Conservation (phyloP, 2,329 filamentous ascomycete genomes). For the Xylariaceae sp. region DNA sequence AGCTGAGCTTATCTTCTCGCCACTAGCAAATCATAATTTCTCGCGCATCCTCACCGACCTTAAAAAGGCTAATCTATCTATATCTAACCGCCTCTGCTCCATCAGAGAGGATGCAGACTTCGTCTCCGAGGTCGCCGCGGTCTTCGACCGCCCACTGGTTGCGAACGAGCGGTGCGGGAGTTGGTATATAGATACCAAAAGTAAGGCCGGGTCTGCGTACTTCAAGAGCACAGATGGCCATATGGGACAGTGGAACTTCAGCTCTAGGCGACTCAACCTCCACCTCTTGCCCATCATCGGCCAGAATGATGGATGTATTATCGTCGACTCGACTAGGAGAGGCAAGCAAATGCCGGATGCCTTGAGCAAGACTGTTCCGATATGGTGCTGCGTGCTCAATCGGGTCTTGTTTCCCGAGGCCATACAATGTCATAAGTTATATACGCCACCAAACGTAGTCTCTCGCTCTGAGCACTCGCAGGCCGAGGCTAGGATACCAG, state of each 20-base stretch:
- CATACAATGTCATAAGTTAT: conserved; percentile 56
- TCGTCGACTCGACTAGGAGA: conserved; percentile 90
- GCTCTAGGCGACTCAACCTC: conserved; percentile 81
- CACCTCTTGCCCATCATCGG: conserved; percentile 75
- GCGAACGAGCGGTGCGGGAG: conserved; percentile 95
- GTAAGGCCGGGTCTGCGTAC: conserved; percentile 78
- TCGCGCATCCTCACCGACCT: conserved; percentile 74
- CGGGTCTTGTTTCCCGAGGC: conserved; percentile 70
- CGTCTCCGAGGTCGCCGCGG: conserved; percentile 64
- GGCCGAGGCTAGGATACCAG: conserved; percentile 67
- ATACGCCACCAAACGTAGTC: conserved; percentile 75
- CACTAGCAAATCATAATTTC: conserved; percentile 66
- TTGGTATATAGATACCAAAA: conserved; percentile 80
- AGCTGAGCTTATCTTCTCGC: conserved; percentile 57
- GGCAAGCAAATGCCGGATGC: conserved; percentile 97
- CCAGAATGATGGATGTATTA: conserved; percentile 74
- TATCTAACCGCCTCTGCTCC: conserved; percentile 81
- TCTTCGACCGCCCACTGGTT: conserved; percentile 71
- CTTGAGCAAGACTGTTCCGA: conserved; percentile 88
- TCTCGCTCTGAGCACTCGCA: conserved; percentile 79
- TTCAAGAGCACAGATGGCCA: conserved; percentile 99
- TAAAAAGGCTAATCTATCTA: conserved; percentile 76
- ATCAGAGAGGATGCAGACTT: conserved; percentile 80
- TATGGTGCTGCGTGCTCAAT: conserved; percentile 92
- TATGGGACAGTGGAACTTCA: conserved; percentile 88